These are phyloP conservation scores for Millerozyma miso DNA, from an alignment of 805 yeast species.

Conservation along the genomic window DNA sequence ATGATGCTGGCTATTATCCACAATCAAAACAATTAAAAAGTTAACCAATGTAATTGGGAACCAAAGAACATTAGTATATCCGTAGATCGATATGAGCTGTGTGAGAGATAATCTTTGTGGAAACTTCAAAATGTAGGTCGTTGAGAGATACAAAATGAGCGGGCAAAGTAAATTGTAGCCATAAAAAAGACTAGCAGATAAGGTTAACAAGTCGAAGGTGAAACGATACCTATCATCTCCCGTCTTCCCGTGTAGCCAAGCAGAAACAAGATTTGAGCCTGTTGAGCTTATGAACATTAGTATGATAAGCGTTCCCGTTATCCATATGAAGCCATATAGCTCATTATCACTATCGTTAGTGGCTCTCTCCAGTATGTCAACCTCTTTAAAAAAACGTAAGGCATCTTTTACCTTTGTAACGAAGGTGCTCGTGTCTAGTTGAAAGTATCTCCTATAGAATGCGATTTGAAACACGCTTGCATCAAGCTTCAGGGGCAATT, in stretches of 20 bases:
- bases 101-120: slow-evolving; percentile 47
- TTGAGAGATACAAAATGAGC: slow-evolving; percentile 43
- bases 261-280: slow-evolving; percentile 59
- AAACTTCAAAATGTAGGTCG: slow-evolving; percentile 54
- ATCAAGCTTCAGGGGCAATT: slow-evolving; percentile 11
- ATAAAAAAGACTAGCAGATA: slow-evolving; percentile 66
- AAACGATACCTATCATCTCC: slow-evolving; percentile 48
- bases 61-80: slow-evolving; percentile 84
- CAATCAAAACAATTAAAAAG: slow-evolving; percentile 53
- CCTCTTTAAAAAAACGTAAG: slow-evolving; percentile 47
- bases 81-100: slow-evolving; percentile 69
- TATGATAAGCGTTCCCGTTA: slow-evolving; percentile 75
- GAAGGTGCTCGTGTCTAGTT: slow-evolving; percentile 64
- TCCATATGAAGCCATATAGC: slow-evolving; percentile 88
- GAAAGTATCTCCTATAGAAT: slow-evolving; percentile 64
- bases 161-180: slow-evolving; percentile 76
- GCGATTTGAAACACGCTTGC: slow-evolving; percentile 51
- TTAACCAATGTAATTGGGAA: slow-evolving; percentile 69
- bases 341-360: slow-evolving; percentile 44
- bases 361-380: slow-evolving; percentile 7
- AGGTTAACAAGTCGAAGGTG: slow-evolving; percentile 57
- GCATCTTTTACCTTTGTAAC: slow-evolving; percentile 49
- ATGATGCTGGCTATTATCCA: slow-evolving; percentile 27
- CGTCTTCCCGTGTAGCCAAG: slow-evolving; percentile 43
- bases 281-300: slow-evolving; percentile 73